phyloP scores from a whole-genome alignment of 2,329 filamentous ascomycete species.

The Ceratocystis cubensis region DNA sequence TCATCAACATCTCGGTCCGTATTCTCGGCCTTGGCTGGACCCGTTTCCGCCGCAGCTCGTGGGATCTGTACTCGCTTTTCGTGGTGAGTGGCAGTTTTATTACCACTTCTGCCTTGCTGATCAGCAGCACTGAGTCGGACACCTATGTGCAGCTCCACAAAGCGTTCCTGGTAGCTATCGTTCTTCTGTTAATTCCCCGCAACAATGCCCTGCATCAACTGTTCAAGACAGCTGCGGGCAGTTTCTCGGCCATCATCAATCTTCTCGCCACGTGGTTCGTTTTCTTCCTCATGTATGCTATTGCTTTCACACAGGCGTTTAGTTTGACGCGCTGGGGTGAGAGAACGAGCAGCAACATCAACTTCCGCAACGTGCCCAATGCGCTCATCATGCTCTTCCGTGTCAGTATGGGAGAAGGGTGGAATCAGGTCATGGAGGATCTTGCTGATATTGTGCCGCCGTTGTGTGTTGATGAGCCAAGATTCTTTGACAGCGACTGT shows the following conservation, averaged over 20 bases:
- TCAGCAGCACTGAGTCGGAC: constrained; percentile 47
- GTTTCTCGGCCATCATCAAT: constrained; percentile 80
- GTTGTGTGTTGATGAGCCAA: constrained; percentile 57
- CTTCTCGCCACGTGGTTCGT: constrained; percentile 94
- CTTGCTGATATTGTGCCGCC: constrained; percentile 70
- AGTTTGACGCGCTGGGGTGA: constrained; percentile 78
- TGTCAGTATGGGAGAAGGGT: constrained; percentile 87
- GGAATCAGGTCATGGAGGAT: constrained; percentile 96
- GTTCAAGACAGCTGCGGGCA: constrained; percentile 95
- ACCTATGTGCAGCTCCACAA: constrained; percentile 77
- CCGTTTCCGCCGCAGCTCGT: constrained; percentile 81
- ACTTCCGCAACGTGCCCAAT: constrained; percentile 88
- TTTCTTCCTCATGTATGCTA: constrained; percentile 89
- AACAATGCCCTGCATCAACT: constrained; percentile 96
- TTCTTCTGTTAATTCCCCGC: constrained; percentile 80
- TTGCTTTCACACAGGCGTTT: constrained; percentile 90
- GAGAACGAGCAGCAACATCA: constrained; percentile 64
- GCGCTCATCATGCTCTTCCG: constrained; percentile 86
- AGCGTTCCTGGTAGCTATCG: constrained; percentile 80
- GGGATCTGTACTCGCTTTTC: constrained; percentile 82
- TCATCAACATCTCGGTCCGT: constrained; percentile 69
- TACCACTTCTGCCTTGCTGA: constrained; percentile 64
- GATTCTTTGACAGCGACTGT: constrained; percentile 83
- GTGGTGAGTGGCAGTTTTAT: constrained; percentile 66
- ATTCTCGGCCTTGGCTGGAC: constrained; percentile 84